These are phyloP conservation scores for Coemansia sp. DNA, from an alignment of 192 early-diverging fungal species.

Conservation along the genomic window DNA sequence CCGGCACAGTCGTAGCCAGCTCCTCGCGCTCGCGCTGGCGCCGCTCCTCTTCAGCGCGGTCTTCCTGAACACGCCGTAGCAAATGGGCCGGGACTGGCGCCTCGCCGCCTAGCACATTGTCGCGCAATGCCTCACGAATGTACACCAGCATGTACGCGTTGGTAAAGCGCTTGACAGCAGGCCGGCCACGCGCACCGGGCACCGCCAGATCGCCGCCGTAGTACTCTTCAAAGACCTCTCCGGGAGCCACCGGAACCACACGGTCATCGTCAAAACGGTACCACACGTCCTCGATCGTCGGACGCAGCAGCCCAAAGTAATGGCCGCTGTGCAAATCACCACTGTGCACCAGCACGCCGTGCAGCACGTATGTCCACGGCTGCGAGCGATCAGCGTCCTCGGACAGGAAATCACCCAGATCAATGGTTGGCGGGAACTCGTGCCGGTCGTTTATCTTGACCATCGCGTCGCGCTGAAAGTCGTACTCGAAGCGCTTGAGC, in stretches of 20 bases:
- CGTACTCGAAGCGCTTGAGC: conserved; percentile 97
- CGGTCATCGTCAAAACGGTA: conserved; percentile 95
- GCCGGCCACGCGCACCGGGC: conserved; percentile 49
- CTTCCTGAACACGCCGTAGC: conserved; percentile 63
- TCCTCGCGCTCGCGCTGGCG: conserved; percentile 70
- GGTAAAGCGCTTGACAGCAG: conserved; percentile 74
- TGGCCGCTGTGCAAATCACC: conserved; percentile 92
- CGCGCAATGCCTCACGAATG: conserved; percentile 75
- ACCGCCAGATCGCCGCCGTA: conserved; percentile 76
- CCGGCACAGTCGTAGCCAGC: conserved; percentile 50
- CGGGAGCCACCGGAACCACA: conserved; percentile 73
- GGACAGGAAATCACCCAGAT: conserved; percentile 79
- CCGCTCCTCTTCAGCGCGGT: conserved; percentile 59
- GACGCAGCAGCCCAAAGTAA: conserved; percentile 89
- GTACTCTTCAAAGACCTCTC: conserved; percentile 92
- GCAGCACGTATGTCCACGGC: conserved; percentile 77
- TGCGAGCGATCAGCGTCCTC: conserved; percentile 62
- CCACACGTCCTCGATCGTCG: conserved; percentile 78
- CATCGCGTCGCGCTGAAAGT: conserved; percentile 83
- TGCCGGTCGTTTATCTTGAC: conserved; percentile 98
- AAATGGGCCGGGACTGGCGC: conserved; percentile 84
- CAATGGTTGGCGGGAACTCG: conserved; percentile 87
- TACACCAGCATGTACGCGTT: conserved; percentile 99
- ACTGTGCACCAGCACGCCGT: conserved; percentile 96
- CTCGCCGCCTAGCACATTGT: conserved; percentile 66